These are phyloP conservation scores for Ustilago esculenta DNA, from an alignment of 1,284 basidiomycete genomes.

Conservation along the genomic window DNA sequence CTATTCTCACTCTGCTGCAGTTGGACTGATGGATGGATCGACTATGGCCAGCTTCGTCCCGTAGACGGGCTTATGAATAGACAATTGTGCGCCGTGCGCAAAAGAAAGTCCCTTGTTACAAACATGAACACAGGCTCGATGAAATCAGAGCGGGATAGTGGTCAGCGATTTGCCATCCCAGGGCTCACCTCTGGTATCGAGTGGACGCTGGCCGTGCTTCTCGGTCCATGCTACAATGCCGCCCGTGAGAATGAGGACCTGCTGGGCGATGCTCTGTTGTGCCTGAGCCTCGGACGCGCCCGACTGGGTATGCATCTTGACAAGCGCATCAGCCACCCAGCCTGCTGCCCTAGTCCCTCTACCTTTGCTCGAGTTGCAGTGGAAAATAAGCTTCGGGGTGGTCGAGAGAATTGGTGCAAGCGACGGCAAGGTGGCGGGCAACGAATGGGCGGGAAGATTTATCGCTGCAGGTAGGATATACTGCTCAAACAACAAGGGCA, in stretches of 20 bases:
- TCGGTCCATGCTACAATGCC: conserved; percentile 58
- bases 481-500: conserved; percentile 7
- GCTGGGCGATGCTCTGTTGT: conserved; percentile 27
- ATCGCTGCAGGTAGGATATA: conserved; percentile 64
- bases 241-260: conserved; percentile 57
- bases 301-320: conserved; percentile 16
- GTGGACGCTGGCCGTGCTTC: conserved; percentile 31
- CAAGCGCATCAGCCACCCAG: conserved; percentile 62
- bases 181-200: conserved; percentile 38
- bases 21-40: too few species aligned
- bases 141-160: conserved; percentile 27
- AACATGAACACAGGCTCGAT: too few species aligned
- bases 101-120: too few species aligned
- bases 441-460: conserved; percentile 67
- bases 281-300: conserved; percentile 17
- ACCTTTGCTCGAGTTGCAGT: conserved; percentile 63
- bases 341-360: conserved; percentile 60
- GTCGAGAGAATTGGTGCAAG: conserved; percentile 57
- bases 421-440: conserved; percentile 61
- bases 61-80: too few species aligned
- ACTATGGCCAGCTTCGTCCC: too few species aligned
- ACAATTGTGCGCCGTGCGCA: neutral
- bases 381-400: conserved; percentile 63
- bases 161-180: conserved; percentile 38
- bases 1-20: too few species aligned